These are phyloP conservation scores for Chaetomium sp. DNA, from an alignment of 2,329 filamentous ascomycete species.

Conservation along the genomic window DNA sequence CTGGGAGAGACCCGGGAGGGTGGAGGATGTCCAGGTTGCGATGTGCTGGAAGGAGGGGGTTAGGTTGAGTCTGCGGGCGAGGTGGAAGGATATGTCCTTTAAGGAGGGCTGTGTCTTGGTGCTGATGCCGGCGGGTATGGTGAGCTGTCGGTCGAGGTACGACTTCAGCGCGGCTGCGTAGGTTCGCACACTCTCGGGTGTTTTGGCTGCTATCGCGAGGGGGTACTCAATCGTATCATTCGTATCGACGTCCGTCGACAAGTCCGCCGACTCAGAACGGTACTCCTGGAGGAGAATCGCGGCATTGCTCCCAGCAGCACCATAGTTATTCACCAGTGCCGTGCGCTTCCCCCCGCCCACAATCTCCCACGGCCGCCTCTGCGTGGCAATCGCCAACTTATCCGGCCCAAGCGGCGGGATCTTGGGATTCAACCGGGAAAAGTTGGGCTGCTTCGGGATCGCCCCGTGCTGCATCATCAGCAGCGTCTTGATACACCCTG, in stretches of 20 bases:
- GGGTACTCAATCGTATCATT: neutral
- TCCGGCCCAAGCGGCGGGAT: constrained; percentile 13
- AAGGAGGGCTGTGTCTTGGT: neutral
- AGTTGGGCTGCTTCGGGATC: constrained; percentile 31
- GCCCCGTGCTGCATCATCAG: constrained; percentile 24
- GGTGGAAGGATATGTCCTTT: neutral
- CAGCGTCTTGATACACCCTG: constrained; percentile 29
- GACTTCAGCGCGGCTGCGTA: neutral
- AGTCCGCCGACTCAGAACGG: neutral
- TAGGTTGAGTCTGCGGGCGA: neutral
- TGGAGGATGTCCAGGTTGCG: neutral
- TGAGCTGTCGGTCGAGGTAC: neutral
- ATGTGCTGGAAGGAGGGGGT: neutral
- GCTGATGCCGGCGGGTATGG: neutral
- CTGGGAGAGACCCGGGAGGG: neutral
- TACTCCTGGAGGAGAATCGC: constrained; percentile 21
- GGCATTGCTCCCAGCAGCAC: constrained; percentile 29
- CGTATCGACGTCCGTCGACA: neutral
- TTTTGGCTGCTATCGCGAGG: neutral
- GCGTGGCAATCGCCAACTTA: constrained; percentile 19
- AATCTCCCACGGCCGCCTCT: constrained; percentile 18
- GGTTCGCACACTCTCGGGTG: neutral
- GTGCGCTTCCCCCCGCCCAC: neutral
- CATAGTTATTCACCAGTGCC: constrained; percentile 33
- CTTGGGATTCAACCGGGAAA: constrained; percentile 24